Percentiles rank a stretch among this genome's conserved stretches.
phyloP scores from a whole-genome alignment of 495 filamentous ascomycete genomes.

The Penicillium desertorum region DNA sequence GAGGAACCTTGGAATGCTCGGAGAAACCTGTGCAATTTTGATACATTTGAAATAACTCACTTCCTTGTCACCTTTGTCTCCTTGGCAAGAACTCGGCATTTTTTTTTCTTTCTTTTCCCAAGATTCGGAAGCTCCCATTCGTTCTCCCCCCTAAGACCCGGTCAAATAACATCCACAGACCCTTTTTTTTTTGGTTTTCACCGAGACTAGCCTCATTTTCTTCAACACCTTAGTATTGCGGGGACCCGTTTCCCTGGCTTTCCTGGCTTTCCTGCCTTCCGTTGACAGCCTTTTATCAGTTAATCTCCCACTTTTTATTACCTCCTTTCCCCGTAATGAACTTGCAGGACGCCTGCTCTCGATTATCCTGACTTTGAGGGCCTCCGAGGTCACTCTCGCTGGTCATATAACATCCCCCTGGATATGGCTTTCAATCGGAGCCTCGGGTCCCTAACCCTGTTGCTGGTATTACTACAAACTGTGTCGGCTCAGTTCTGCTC shows the following conservation, averaged over 20 bases:
- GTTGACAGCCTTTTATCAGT: too few relatives aligned
- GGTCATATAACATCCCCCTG: constrained; percentile 1
- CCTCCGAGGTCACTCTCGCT: constrained; percentile 25
- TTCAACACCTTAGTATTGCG: constrained; percentile 24
- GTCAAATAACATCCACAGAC: not conserved
- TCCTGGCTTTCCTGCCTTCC: not conserved
- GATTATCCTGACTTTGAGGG: constrained; percentile 25
- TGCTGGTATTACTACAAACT: constrained; percentile 24
- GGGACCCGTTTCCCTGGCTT: constrained; percentile 23
- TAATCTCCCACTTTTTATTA: constrained; percentile 1
- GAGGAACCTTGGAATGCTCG: constrained; percentile 8
- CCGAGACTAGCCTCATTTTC: constrained; percentile 6
- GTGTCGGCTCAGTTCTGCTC: constrained; percentile 38
- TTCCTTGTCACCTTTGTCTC: not conserved
- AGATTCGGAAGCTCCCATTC: not conserved
- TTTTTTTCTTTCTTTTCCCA: not conserved
- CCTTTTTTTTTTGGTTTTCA: constrained; percentile 15
- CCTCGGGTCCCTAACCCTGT: constrained; percentile 19
- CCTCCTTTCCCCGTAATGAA: constrained; percentile 1
- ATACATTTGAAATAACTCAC: not conserved
- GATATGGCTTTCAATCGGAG: constrained; percentile 25
- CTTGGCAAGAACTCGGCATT: not conserved
- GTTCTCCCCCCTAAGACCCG: too few relatives aligned
- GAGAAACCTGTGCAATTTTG: constrained; percentile 4
- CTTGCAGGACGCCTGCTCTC: constrained; percentile 5